Evolutionary conservation across 768 basidiomycete genomes (phyloP).

Genomic region (Psilocybe sp.): DNA sequence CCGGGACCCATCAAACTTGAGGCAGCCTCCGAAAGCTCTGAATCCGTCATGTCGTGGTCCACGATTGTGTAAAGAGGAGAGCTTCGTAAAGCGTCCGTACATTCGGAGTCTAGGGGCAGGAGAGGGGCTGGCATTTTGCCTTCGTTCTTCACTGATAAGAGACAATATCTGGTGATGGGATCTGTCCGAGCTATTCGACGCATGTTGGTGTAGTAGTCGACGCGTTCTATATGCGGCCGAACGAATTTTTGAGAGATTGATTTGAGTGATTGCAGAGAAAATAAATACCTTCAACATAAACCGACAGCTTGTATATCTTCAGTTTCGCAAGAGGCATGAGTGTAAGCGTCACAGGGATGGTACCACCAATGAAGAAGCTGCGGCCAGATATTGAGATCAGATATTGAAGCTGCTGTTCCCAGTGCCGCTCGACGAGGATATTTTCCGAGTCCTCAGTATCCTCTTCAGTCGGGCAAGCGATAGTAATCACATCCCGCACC

Average conservation of each 20-base stretch:
- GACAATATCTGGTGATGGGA: slow-evolving; percentile 51
- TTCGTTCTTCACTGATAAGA: slow-evolving; percentile 60
- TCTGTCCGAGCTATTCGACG: slow-evolving; percentile 70
- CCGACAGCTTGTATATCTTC: slow-evolving; percentile 71
- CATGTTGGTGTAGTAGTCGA: slow-evolving; percentile 75
- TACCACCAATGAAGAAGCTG: slow-evolving; percentile 80
- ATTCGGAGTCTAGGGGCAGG: slow-evolving; percentile 76
- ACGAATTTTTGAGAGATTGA: not conserved
- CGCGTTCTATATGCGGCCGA: slow-evolving; percentile 54
- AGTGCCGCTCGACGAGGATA: slow-evolving; percentile 82
- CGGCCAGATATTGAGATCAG: slow-evolving; percentile 71
- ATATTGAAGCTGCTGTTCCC: slow-evolving; percentile 89
- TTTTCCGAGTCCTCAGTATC: slow-evolving; percentile 81
- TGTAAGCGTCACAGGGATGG: slow-evolving; percentile 74
- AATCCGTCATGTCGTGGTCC: slow-evolving; percentile 29
- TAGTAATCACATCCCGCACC: slow-evolving; percentile 67
- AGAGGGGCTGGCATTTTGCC: slow-evolving; percentile 58
- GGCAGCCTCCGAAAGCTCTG: slow-evolving; percentile 53
- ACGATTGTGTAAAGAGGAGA: slow-evolving; percentile 65
- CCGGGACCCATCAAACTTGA: slow-evolving; percentile 73
- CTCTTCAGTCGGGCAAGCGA: slow-evolving; percentile 77
- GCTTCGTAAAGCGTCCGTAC: slow-evolving; percentile 53
- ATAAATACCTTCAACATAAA: slow-evolving; percentile 72
- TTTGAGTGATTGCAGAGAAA: not conserved
- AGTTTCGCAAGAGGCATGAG: slow-evolving; percentile 83